These are phyloP conservation scores for Cupressus sempervirens DNA, from an alignment of 75 land plant species.

Conservation along the genomic window DNA sequence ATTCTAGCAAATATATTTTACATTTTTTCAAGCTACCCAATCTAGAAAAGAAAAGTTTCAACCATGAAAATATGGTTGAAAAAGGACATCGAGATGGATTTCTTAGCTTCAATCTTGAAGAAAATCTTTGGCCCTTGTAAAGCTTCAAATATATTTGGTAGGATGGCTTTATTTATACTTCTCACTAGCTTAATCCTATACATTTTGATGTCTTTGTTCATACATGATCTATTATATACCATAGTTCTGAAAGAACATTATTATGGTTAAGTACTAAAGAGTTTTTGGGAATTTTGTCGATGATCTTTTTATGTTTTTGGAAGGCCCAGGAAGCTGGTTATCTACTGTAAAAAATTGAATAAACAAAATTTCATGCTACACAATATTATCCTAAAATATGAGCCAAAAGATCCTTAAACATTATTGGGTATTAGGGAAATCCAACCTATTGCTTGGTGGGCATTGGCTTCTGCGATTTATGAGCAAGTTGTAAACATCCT, in stretches of 20 bases:
- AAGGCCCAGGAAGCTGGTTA: background rate
- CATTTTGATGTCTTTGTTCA: background rate
- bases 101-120: background rate
- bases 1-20: background rate
- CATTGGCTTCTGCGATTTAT: background rate
- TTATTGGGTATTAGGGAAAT: background rate
- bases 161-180: background rate
- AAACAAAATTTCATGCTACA: background rate
- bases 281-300: too few species aligned
- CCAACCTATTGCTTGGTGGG: background rate
- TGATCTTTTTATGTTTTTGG: too few species aligned
- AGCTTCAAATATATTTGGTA: too few species aligned
- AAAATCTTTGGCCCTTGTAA: too few species aligned
- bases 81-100: background rate
- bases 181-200: background rate
- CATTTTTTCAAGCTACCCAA: background rate
- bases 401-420: background rate
- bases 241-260: background rate
- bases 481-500: background rate
- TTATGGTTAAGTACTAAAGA: too few species aligned
- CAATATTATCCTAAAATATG: background rate
- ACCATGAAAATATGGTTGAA: background rate
- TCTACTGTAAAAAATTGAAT: background rate
- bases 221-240: background rate
- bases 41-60: background rate